phyloP scores from a whole-genome alignment of 139 green algal genomes.

The Axilococcus clingmanii region DNA sequence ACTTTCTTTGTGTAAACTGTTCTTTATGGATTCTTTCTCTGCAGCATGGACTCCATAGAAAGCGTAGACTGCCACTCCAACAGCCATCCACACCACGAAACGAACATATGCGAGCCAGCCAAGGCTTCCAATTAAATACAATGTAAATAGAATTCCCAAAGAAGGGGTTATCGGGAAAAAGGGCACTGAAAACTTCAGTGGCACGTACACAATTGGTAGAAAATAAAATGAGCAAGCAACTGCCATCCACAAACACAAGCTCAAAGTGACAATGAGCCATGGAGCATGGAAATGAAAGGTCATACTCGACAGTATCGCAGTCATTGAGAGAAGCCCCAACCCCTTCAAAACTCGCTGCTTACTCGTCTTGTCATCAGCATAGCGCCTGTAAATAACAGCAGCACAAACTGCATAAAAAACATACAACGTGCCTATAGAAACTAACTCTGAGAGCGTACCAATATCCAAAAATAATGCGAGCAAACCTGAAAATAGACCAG shows the following conservation, averaged over 20 bases:
- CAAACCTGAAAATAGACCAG: slow-evolving; percentile 19
- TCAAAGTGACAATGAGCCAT: not conserved
- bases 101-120: slow-evolving; percentile 65
- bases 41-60: slow-evolving; percentile 22
- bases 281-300: slow-evolving; percentile 17
- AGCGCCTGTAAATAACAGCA: slow-evolving; percentile 33
- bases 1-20: too few species aligned
- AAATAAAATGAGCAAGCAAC: slow-evolving; percentile 18
- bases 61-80: slow-evolving; percentile 17
- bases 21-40: slow-evolving; percentile 1
- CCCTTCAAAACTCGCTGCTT: not conserved
- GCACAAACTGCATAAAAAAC: slow-evolving; percentile 66
- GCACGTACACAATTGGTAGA: slow-evolving; percentile 28
- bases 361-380: slow-evolving; percentile 1
- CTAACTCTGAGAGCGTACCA: slow-evolving; percentile 67
- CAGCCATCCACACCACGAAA: slow-evolving; percentile 60
- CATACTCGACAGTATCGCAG: slow-evolving; percentile 7
- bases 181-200: slow-evolving; percentile 47
- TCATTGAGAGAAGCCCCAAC: not conserved
- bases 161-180: slow-evolving; percentile 47
- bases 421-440: slow-evolving; percentile 56
- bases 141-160: slow-evolving; percentile 50
- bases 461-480: slow-evolving; percentile 74
- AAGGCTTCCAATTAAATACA: slow-evolving; percentile 66
- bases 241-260: slow-evolving; percentile 16